Conservation (phyloP, 164 flowering plant species). For the Nelumbo lutea region DNA sequence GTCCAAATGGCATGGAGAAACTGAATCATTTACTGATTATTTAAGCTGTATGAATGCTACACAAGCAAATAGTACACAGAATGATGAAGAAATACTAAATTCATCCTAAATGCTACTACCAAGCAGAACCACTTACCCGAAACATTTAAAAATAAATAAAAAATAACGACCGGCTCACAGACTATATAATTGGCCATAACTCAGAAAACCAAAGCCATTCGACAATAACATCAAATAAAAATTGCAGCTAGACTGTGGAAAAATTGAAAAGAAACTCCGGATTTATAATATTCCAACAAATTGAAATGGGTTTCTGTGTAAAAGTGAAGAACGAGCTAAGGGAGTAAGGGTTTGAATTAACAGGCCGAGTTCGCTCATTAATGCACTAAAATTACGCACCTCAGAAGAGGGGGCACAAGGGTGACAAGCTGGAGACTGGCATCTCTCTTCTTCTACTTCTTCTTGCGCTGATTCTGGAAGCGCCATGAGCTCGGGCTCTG, state of each 20-base stretch:
- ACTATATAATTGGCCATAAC: too few species aligned
- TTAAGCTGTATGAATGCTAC: too few species aligned
- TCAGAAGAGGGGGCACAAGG: neutral
- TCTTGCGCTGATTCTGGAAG: neutral
- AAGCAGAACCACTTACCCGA: too few species aligned
- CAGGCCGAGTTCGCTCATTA: neutral
- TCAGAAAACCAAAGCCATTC: neutral
- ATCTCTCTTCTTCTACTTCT: neutral
- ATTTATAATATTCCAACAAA: too few species aligned
- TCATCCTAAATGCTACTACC: too few species aligned
- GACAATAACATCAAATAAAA: neutral
- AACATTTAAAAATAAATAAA: too few species aligned
- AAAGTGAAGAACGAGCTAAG: neutral
- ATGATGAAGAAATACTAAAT: neutral
- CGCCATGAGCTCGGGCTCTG: neutral
- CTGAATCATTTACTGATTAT: too few species aligned
- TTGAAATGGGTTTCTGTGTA: neutral
- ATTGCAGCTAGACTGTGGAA: neutral
- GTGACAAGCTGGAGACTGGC: neutral
- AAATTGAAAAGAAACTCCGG: neutral
- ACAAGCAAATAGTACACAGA: neutral
- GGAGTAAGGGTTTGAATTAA: too few species aligned
- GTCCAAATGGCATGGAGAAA: too few species aligned
- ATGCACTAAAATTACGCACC: neutral
- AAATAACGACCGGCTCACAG: too few species aligned